phyloP scores from a whole-genome alignment of 2,329 filamentous ascomycete genomes.

The Alternaria arbusti region DNA sequence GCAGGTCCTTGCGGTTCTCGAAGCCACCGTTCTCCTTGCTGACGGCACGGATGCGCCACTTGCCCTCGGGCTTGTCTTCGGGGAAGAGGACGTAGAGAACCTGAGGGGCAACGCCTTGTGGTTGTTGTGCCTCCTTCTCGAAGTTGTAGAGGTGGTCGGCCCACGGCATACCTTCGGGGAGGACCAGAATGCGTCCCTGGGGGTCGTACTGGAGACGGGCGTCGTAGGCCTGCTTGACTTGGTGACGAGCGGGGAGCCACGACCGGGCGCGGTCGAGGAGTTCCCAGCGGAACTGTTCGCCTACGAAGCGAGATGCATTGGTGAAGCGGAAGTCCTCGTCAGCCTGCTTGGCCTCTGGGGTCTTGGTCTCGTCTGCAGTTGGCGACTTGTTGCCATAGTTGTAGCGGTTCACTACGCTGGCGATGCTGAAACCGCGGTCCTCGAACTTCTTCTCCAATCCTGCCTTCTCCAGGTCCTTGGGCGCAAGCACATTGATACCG shows the following conservation, averaged over 20 bases:
- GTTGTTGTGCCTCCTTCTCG: conserved; percentile 64
- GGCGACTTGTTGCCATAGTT: conserved; percentile 68
- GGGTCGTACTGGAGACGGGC: conserved; percentile 71
- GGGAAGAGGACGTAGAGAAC: conserved; percentile 91
- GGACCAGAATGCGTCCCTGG: conserved; percentile 79
- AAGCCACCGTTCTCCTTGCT: conserved; percentile 85
- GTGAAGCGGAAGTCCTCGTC: conserved; percentile 83
- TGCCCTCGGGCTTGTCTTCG: conserved; percentile 75
- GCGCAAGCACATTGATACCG: conserved; percentile 83
- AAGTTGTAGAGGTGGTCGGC: conserved; percentile 94
- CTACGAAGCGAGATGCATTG: conserved; percentile 80
- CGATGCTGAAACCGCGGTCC: conserved; percentile 81
- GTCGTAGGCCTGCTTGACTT: conserved; percentile 78
- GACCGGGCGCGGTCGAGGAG: conserved; percentile 75
- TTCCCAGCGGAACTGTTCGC: conserved; percentile 84
- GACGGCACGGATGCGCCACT: conserved; percentile 96
- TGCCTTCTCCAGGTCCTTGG: conserved; percentile 69
- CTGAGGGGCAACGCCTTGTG: conserved; percentile 56
- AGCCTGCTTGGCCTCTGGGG: conserved; percentile 60
- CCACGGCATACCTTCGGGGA: conserved; percentile 84
- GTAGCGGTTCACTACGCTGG: conserved; percentile 84
- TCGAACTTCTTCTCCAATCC: conserved; percentile 83
- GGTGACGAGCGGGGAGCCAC: conserved; percentile 86
- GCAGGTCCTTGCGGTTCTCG: conserved; percentile 87
- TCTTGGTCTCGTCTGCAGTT: conserved; percentile 41